Evolutionary conservation across 306 rosid species (phyloP).

Genomic region (Aeschynomene evenia): DNA sequence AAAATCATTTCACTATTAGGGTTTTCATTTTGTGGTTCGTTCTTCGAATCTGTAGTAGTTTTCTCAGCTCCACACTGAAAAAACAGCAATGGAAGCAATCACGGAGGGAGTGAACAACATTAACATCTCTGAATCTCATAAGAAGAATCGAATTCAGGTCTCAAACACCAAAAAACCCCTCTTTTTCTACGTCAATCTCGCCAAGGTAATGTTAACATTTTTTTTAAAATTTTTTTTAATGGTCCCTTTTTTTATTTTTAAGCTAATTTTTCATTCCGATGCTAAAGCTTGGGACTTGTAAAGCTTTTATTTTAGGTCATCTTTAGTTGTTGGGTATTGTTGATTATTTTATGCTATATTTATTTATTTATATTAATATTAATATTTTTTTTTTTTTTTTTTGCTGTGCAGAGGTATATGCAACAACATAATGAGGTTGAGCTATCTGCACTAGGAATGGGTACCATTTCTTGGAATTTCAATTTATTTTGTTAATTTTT

Average conservation of each 20-base stretch:
- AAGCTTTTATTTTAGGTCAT: neutral
- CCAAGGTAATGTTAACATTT: slow-evolving; percentile 42
- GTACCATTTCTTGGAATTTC: slow-evolving; percentile 35
- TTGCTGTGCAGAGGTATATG: slow-evolving; percentile 65
- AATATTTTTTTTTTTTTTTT: too few species aligned
- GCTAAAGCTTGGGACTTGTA: neutral
- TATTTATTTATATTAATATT: neutral
- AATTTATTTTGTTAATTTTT: neutral
- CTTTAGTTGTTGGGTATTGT: neutral
- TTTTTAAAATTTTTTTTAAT: neutral
- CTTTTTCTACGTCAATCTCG: slow-evolving; percentile 74
- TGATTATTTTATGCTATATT: neutral
- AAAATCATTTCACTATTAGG: slow-evolving; percentile 21
- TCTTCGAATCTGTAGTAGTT: neutral
- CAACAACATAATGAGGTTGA: slow-evolving; percentile 78
- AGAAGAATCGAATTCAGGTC: slow-evolving; percentile 79
- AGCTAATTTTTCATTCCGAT: neutral
- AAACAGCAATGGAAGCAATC: slow-evolving; percentile 50
- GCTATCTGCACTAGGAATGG: slow-evolving; percentile 87
- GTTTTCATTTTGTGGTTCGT: neutral
- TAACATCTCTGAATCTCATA: slow-evolving; percentile 46
- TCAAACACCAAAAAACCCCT: slow-evolving; percentile 76
- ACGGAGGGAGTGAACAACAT: slow-evolving; percentile 57
- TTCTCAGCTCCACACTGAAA: neutral
- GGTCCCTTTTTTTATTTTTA: neutral